These are phyloP conservation scores for Mucor circinelloides DNA, from an alignment of 371 early-diverging fungal species.

Conservation along the genomic window DNA sequence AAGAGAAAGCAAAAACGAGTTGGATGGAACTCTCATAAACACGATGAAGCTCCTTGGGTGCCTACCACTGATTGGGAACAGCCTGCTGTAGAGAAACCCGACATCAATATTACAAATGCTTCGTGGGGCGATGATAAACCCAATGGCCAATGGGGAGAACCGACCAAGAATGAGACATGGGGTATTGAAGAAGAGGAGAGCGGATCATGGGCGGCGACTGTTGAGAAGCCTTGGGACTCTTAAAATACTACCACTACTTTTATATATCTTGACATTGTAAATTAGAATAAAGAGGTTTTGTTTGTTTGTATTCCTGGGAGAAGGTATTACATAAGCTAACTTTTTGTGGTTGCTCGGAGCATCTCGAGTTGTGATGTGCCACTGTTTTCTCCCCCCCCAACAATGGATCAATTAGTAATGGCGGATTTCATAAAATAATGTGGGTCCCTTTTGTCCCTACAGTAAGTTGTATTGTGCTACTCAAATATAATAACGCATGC, in stretches of 20 bases:
- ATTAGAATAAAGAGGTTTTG: not conserved
- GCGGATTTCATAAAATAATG: not conserved
- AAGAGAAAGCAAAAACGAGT: constrained; percentile 19
- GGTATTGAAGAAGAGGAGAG: constrained; percentile 13
- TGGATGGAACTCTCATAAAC: constrained; percentile 38
- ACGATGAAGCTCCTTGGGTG: constrained; percentile 28
- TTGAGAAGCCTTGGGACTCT: constrained; percentile 25
- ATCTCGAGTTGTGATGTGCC: not conserved
- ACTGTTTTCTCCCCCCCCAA: too few species aligned
- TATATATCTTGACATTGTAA: not conserved
- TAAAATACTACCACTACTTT: too few species aligned
- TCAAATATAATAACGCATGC: not conserved
- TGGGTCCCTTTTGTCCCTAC: not conserved
- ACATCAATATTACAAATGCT: not conserved
- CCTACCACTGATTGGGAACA: constrained; percentile 31
- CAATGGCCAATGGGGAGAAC: constrained; percentile 6
- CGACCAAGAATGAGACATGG: not conserved
- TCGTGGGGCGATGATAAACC: constrained; percentile 22
- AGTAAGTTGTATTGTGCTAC: not conserved
- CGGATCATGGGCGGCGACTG: constrained; percentile 23
- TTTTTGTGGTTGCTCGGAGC: not conserved
- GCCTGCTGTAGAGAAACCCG: constrained; percentile 2
- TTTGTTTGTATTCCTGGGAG: not conserved
- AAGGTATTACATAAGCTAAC: not conserved
- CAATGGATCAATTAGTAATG: not conserved